Conservation (phyloP, 2,329 filamentous ascomycete species). For the Diaporthe longicolla region DNA sequence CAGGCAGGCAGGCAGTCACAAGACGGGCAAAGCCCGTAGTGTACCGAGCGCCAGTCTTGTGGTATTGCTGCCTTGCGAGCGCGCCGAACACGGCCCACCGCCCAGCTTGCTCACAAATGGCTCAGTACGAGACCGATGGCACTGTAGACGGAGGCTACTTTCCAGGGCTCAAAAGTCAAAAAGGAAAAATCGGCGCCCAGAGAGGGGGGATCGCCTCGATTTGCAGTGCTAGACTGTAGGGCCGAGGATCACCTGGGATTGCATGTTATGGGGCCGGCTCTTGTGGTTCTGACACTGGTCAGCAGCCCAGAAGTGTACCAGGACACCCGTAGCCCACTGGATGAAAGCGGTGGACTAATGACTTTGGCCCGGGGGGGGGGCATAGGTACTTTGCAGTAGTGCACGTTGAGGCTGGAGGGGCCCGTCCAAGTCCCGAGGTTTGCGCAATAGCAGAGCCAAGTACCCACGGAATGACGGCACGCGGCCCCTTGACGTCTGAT, state of each 20-base stretch:
- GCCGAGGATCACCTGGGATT: constrained; percentile 16
- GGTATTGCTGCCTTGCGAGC: constrained; percentile 12
- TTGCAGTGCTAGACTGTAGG: constrained; percentile 8
- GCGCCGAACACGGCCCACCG: not conserved
- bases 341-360: not conserved
- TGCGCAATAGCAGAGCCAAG: constrained; percentile 3
- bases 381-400: constrained; percentile 13
- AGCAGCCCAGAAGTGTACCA: not conserved
- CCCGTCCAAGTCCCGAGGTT: not conserved
- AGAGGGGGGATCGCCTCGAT: not conserved
- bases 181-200: not conserved
- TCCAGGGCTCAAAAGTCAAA: constrained; percentile 8
- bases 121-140: not conserved
- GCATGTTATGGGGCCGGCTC: not conserved
- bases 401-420: not conserved
- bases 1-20: not conserved
- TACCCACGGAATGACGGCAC: constrained; percentile 26
- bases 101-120: constrained; percentile 2
- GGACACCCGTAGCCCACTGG: no score
- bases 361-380: not conserved
- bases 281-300: not conserved
- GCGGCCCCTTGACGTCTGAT: constrained; percentile 30
- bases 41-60: not conserved
- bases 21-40: constrained; percentile 9
- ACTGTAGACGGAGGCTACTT: constrained; percentile 28